These are phyloP conservation scores for Xylariaceae sp. DNA, from an alignment of 2,329 filamentous ascomycete genomes.

Conservation along the genomic window DNA sequence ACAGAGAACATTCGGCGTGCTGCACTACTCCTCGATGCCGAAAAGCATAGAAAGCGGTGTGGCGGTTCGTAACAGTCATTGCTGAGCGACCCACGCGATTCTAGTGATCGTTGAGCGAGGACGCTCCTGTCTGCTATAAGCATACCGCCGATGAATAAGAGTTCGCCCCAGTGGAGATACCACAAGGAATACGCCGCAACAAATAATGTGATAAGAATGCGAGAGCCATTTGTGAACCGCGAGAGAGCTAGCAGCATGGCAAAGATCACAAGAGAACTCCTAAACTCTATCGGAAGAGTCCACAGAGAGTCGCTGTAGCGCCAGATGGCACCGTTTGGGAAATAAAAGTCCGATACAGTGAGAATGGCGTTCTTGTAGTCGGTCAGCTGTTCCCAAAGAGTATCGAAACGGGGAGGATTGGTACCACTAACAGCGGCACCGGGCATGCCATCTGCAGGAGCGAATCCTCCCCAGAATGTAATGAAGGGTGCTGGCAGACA, in stretches of 20 bases:
- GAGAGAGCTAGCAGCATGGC: slow-evolving; percentile 30
- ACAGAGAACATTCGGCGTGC: background rate
- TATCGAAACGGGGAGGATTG: slow-evolving; percentile 13
- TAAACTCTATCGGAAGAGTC: slow-evolving; percentile 37
- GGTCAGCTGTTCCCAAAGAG: slow-evolving; percentile 18
- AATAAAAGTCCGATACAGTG: slow-evolving; percentile 18
- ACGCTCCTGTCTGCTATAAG: slow-evolving; percentile 26
- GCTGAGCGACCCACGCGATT: background rate
- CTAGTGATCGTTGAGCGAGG: background rate
- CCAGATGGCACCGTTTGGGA: slow-evolving; percentile 5
- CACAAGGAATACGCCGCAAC: slow-evolving; percentile 24
- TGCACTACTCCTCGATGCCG: background rate
- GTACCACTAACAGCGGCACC: slow-evolving; percentile 17
- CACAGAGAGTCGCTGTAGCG: slow-evolving; percentile 34
- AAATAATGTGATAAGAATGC: slow-evolving; percentile 16
- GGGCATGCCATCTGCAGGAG: slow-evolving; percentile 11
- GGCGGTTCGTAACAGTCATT: background rate
- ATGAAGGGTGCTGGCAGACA: slow-evolving; percentile 16
- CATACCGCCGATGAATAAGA: slow-evolving; percentile 32
- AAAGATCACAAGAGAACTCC: slow-evolving; percentile 34
- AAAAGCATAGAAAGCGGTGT: background rate
- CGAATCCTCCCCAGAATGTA: slow-evolving; percentile 18
- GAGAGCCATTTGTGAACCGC: slow-evolving; percentile 17
- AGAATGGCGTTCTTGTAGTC: slow-evolving; percentile 14
- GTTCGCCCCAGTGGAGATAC: slow-evolving; percentile 26